Evolutionary conservation across 1,284 basidiomycete genomes (phyloP), one percentile per base, ranked within the genome.

Genomic region (Ganoderma sinense): DNA sequence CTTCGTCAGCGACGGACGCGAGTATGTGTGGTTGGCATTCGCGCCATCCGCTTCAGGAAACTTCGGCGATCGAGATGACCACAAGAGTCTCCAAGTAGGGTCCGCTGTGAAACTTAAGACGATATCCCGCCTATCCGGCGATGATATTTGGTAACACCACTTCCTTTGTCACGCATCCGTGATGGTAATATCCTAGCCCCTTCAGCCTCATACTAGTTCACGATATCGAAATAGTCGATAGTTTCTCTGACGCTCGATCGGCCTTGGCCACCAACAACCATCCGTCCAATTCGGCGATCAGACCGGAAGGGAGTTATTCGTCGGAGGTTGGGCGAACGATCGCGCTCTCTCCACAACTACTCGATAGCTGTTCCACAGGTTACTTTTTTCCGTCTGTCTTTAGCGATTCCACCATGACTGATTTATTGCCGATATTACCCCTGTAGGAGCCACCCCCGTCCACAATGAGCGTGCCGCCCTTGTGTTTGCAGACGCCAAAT

Each of bases 1-100:
- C 10, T 68, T 59, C 26, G 33, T 68, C 58, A 64, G 56, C 7
- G 67, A 68, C 26, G 67, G 67, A 3, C 33, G 43, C 2, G 58
- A 31, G 2, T 68, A 68, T 20, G 33, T 43, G 29, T 68, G 67
- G 67, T 40, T 68, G 29, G 45, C 56, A 1, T 45, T 68, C 4
- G 31, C 58, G 4, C 26, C 62, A 3, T 31, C 56, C 10, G 62
- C 39, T 2, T 31, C 16, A 7, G 48, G 5, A 20, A 59, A 31
- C 10, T 55, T 66, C 31, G 59, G 45, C 1, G 63, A 60, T 8
- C 16, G 43, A 40, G 45, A 48, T 11, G 45, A 53, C 7, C 20
- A 18, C 4, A 14, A n/a, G 26, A 43, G 60, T 26, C 58, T 65
- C 11, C 67, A 65, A 41, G 45, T 68, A 4, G 67, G 67, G 8